Evolutionary conservation across 2,329 filamentous ascomycete species (phyloP), one percentile per base, ranked within the genome.

Genomic region (Colletotrichum lindemuthianum): DNA sequence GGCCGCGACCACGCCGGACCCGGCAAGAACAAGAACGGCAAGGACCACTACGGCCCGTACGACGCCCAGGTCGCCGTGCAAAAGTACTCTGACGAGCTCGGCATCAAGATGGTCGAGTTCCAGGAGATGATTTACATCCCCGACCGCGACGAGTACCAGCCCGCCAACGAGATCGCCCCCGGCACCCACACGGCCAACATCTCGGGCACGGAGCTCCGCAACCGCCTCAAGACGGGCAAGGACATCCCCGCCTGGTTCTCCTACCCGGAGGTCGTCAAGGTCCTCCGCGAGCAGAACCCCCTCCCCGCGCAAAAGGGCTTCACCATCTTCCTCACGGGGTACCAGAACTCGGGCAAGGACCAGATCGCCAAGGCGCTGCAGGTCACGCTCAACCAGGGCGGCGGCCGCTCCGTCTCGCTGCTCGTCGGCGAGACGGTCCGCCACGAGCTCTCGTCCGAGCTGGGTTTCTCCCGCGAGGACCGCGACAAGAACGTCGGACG

Each of bases 181-280:
- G 93, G 92, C 70, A 86, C 91, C 74, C 92, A 92, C 79, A 98
- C 95, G 56, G 87, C 93, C 70, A 92, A 95, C 83, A 95, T 95
- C 78, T 93, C 90, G 41, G 90, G 90, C 67, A 93, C 91, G 67
- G 96, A 99, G 84, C 92, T 99, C 74, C 94, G 96, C 75, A 88
- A 91, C 75, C 92, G 96, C 73, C 90, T 99, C 69, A 90, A 91
- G 74, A 96, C 91, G 66, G 96, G 96, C 72, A 92, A 92, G 73
- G 93, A 97, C 72, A 99, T 99, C 72, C 96, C 96, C 71, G 93
- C 96, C 81, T 99, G 96, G 96, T 99, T 99, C 87, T 98, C 96
- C 37, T 99, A 99, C 85, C 95, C 96, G 68, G 96, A 99, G 84
- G 96, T 99, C 72, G 96, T 99, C 81, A 90, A 89, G 79, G 96